A percentile compares a stretch with the other conserved stretches of the same genome.
Evolutionary conservation across 805 yeast genomes (phyloP).

Genomic region (Dipodascus geniculatus): DNA sequence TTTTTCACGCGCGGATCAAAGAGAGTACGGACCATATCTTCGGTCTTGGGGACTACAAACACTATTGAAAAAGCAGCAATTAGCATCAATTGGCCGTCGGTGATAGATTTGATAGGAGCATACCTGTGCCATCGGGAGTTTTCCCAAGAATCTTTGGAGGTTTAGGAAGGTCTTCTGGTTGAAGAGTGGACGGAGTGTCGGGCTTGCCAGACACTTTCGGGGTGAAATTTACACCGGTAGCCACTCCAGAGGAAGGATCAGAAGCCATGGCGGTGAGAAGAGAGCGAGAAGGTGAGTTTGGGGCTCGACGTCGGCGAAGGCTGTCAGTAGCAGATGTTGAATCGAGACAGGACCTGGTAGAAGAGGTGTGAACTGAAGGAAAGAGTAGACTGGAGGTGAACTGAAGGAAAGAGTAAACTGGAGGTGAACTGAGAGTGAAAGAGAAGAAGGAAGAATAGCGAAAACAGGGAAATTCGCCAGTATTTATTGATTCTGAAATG

Average conservation of each 20-base stretch:
- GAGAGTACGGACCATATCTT: constrained; percentile 73
- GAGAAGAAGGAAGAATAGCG: not conserved
- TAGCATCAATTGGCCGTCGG: not conserved
- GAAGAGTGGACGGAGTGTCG: constrained; percentile 36
- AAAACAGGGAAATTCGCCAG: not conserved
- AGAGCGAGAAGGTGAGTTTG: too few species aligned
- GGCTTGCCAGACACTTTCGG: not conserved
- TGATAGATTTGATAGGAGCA: constrained; percentile 1
- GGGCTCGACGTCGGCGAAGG: too few species aligned
- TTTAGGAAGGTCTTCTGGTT: constrained; percentile 43
- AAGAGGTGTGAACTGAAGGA: too few species aligned
- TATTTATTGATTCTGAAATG: too few species aligned
- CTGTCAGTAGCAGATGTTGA: too few species aligned
- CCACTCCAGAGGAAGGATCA: not conserved
- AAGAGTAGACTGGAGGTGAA: too few species aligned
- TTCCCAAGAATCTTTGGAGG: constrained; percentile 25
- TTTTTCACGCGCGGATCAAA: constrained; percentile 67
- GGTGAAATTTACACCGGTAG: not conserved
- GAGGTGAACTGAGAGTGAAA: too few species aligned
- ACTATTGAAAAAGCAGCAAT: constrained; percentile 4
- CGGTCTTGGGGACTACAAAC: constrained; percentile 45
- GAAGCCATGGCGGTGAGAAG: too few species aligned
- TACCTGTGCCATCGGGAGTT: constrained; percentile 23
- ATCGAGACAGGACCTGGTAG: too few species aligned
- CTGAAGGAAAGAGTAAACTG: too few species aligned